phyloP scores from a whole-genome alignment of 805 yeast species.

The Candida glaebosa region DNA sequence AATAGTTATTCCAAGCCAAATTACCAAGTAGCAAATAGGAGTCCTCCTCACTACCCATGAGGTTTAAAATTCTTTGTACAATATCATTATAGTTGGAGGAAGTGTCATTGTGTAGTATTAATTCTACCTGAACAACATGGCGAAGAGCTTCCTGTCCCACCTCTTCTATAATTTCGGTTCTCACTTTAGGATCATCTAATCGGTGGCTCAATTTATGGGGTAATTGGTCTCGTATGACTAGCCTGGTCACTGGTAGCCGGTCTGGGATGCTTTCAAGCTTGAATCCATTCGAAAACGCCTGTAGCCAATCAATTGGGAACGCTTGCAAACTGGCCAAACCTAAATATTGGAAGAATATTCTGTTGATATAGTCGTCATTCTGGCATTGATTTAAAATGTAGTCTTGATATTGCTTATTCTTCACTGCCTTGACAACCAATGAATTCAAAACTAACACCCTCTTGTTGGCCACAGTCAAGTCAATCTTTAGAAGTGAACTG shows the following conservation, averaged over 20 bases:
- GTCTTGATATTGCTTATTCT: background rate
- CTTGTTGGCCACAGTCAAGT: background rate
- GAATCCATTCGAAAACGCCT: background rate
- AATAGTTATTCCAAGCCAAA: conserved; percentile 1
- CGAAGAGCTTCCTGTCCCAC: background rate
- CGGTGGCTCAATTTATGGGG: background rate
- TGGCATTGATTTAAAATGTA: background rate
- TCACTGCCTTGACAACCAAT: background rate
- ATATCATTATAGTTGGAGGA: background rate
- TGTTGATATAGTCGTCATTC: background rate
- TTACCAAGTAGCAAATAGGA: background rate
- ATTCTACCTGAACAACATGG: background rate
- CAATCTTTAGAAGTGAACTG: background rate
- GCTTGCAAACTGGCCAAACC: conserved; percentile 1
- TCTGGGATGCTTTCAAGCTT: background rate
- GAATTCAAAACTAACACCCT: background rate
- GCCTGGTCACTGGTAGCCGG: background rate
- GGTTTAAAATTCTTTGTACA: background rate
- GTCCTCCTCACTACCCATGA: background rate
- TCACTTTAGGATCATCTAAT: background rate
- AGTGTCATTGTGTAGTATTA: background rate
- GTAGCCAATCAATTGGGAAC: conserved; percentile 4
- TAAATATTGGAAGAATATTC: conserved; percentile 2
- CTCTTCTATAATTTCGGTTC: background rate
- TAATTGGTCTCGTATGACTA: background rate